Percentiles rank a stretch among this genome's conserved stretches.
phyloP scores from a whole-genome alignment of 148 eudicot genomes.

The Vaccinium darrowii region DNA sequence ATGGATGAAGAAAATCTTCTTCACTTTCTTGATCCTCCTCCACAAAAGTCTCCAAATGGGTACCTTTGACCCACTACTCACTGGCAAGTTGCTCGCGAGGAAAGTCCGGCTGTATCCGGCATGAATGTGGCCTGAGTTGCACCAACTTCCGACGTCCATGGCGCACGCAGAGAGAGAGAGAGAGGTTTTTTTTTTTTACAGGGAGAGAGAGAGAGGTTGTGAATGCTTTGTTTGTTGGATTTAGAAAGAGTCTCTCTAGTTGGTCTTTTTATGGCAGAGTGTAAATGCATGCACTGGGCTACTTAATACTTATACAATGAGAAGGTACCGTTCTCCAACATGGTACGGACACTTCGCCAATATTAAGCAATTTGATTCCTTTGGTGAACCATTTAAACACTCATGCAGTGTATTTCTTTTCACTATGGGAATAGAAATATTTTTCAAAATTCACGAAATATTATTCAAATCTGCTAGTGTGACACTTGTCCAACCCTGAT shows the following conservation, averaged over 20 bases:
- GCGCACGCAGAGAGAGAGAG: not conserved
- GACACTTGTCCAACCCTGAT: not conserved
- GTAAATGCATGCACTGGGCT: not conserved
- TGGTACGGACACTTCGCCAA: not conserved
- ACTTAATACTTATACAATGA: not conserved
- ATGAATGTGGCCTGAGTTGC: conserved; percentile 15
- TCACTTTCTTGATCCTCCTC: conserved; percentile 54
- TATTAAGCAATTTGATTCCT: not conserved
- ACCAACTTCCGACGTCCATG: conserved; percentile 38
- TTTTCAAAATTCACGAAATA: too few species aligned
- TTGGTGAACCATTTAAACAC: not conserved
- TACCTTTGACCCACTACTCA: conserved; percentile 20
- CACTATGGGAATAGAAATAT: not conserved
- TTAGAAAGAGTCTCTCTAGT: not conserved
- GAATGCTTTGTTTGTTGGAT: not conserved
- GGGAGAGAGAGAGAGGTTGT: not conserved
- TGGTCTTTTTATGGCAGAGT: not conserved
- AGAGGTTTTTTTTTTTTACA: too few species aligned
- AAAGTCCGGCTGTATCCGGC: conserved; percentile 25
- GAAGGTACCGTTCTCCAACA: not conserved
- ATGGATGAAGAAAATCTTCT: conserved; percentile 28
- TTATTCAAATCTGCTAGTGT: too few species aligned
- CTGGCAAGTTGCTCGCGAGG: conserved; percentile 4
- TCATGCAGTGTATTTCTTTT: not conserved
- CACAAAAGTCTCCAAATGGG: conserved; percentile 44